Evolutionary conservation across 805 yeast genomes (phyloP).

Genomic region (Grigorovia humatica): DNA sequence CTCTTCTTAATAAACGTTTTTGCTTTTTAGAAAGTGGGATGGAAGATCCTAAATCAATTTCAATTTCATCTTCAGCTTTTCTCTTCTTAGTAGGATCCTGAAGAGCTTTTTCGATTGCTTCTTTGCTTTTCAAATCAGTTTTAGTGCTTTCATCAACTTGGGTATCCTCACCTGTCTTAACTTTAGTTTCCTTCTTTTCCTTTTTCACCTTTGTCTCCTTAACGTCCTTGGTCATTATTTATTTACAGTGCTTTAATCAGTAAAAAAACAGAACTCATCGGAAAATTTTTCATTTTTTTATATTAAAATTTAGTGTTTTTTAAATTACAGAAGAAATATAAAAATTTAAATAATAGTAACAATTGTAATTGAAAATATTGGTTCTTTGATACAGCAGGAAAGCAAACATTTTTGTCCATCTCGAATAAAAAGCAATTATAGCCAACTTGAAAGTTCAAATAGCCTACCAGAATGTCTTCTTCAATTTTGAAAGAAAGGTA

Average conservation of each 20-base stretch:
- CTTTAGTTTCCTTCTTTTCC: neutral
- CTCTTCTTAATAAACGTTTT: conserved; percentile 73
- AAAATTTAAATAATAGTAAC: neutral
- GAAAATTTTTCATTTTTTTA: conserved; percentile 1
- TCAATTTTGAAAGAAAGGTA: conserved; percentile 1
- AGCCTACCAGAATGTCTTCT: conserved; percentile 1
- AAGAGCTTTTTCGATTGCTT: conserved; percentile 25
- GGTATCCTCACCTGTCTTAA: neutral
- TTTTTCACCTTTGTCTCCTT: neutral
- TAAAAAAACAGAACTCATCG: conserved; percentile 1
- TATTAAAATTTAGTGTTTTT: neutral
- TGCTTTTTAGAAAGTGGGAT: conserved; percentile 88
- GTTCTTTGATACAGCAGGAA: neutral
- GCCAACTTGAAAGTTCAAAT: neutral
- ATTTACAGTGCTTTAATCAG: neutral
- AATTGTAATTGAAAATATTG: neutral
- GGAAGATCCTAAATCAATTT: conserved; percentile 57
- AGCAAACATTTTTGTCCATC: neutral
- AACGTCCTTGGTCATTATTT: neutral
- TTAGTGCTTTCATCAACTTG: neutral
- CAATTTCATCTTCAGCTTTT: conserved; percentile 44
- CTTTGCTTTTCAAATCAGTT: conserved; percentile 4
- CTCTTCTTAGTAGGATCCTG: conserved; percentile 29
- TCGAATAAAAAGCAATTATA: neutral
- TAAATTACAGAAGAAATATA: neutral